Evolutionary conservation across 768 basidiomycete species (phyloP), one percentile per base, ranked within the genome.

Genomic region (Suillus placidus): DNA sequence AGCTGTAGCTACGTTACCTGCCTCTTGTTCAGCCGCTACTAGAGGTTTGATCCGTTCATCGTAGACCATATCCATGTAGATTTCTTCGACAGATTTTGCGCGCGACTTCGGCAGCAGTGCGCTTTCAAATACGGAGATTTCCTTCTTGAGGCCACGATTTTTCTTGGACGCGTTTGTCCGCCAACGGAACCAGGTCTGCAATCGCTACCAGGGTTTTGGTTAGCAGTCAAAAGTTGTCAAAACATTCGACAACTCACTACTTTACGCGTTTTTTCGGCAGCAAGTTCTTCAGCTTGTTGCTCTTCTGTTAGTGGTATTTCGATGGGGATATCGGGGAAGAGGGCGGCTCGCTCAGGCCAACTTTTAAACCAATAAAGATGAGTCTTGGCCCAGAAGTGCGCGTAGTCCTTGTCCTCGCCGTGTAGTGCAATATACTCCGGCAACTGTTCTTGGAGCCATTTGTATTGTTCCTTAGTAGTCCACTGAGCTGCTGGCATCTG

Each of bases 181-280:
- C 64, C 64, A 65, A 38, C 26, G 30, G 18, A 47, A 65, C 64
- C 64, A 65, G 9, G 58, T 65, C 12, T 4, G 35, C 9, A 65
- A 23, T 61, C 16, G 47, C 58, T 65, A 37, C 14, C 47, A 45
- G 26, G 5, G 26, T 18, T 37, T 57, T 13, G 20, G 51, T 20
- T 37, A 35, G 49, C 13, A 13, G 23, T 26, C 49, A 51, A 14
- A 51, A 26, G 7, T 26, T 51, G 49, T 51, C 14, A 14, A 51
- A 14, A 26, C 23, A 51, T 51, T 26, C n/a, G 2, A 26, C 6
- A 6, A 60, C 64, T 64, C 23, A 64, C 64, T 20, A 12, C 49
- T 49, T 64, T 64, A 12, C 35, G 7, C 5, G 4, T 5, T 4
- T 64, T 26, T 9, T 35, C 35, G 2, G 45, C 38, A 32, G 35